Conservation (phyloP, 2,329 filamentous ascomycete genomes). For the Penicillium sp. region DNA sequence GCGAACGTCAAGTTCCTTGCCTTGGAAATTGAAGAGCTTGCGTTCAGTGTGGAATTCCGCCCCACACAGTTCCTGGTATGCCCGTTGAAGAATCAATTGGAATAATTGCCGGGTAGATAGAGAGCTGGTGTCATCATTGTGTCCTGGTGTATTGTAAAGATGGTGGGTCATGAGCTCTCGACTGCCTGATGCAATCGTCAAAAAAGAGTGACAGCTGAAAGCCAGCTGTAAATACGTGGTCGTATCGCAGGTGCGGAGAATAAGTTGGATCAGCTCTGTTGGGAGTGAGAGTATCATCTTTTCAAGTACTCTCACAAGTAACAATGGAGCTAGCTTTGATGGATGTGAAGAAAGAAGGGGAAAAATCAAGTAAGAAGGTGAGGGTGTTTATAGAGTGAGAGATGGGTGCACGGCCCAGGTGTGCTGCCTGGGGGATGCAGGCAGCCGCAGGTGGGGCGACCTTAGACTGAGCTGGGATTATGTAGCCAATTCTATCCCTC, state of each 20-base stretch:
- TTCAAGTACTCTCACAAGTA: no score
- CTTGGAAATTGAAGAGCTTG: slow-evolving; percentile 32
- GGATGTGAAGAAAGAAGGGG: not conserved
- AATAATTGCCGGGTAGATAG: slow-evolving; percentile 35
- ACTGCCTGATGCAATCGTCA: slow-evolving; percentile 38
- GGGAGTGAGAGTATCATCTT: slow-evolving; percentile 40
- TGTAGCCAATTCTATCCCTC: no score
- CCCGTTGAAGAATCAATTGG: slow-evolving; percentile 33
- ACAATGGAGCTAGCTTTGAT: no score
- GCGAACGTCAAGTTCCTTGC: slow-evolving; percentile 33
- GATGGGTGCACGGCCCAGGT: not conserved
- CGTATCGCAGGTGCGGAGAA: slow-evolving; percentile 40
- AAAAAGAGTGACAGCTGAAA: slow-evolving; percentile 40
- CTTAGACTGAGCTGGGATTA: no score
- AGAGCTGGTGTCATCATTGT: slow-evolving; percentile 22
- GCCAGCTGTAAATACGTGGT: slow-evolving; percentile 44
- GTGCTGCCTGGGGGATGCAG: not conserved
- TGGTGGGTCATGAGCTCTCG: slow-evolving; percentile 44
- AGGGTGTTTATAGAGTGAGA: not conserved
- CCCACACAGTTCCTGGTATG: slow-evolving; percentile 40
- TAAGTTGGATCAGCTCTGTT: slow-evolving; percentile 43
- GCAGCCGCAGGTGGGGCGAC: not conserved
- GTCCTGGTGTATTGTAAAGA: slow-evolving; percentile 40
- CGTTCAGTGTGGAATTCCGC: slow-evolving; percentile 38
- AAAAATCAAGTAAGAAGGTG: not conserved